Conservation (phyloP, 352 stramenopile species). For the Lagenidium sp. region DNA sequence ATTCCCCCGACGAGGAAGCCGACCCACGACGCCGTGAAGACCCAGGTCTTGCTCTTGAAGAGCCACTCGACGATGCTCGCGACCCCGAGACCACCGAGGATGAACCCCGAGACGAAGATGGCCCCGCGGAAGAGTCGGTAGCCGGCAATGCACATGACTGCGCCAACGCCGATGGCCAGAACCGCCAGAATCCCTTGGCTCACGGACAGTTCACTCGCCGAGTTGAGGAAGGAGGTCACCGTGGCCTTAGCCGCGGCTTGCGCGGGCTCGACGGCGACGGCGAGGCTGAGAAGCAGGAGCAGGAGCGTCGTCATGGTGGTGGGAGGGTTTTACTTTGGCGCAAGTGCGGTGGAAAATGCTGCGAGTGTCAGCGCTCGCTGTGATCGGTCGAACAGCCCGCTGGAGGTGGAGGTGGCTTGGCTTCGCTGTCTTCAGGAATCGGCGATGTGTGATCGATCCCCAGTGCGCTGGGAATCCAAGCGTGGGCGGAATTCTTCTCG, state of each 20-base stretch:
- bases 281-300: background rate
- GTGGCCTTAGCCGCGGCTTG: conserved; percentile 15
- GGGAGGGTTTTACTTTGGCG: background rate
- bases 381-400: too few relatives aligned
- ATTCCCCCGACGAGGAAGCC: conserved; percentile 43
- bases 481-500: too few relatives aligned
- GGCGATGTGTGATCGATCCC: too few relatives aligned
- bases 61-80: conserved; percentile 28
- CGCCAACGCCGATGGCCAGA: conserved; percentile 27
- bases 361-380: too few relatives aligned
- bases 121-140: conserved; percentile 53
- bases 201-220: conserved; percentile 25
- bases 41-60: conserved; percentile 34
- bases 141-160: conserved; percentile 33
- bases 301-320: background rate
- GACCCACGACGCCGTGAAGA: conserved; percentile 48
- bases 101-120: conserved; percentile 47
- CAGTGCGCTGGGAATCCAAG: too few relatives aligned
- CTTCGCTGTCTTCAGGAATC: too few relatives aligned
- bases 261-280: conserved; percentile 1
- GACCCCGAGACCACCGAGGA: conserved; percentile 31
- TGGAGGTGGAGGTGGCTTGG: too few relatives aligned
- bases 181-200: conserved; percentile 27
- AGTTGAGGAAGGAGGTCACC: conserved; percentile 29
- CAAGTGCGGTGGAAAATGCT: background rate